Evolutionary conservation across 192 early-diverging fungal genomes (phyloP).

Genomic region (Diversispora eburnea): DNA sequence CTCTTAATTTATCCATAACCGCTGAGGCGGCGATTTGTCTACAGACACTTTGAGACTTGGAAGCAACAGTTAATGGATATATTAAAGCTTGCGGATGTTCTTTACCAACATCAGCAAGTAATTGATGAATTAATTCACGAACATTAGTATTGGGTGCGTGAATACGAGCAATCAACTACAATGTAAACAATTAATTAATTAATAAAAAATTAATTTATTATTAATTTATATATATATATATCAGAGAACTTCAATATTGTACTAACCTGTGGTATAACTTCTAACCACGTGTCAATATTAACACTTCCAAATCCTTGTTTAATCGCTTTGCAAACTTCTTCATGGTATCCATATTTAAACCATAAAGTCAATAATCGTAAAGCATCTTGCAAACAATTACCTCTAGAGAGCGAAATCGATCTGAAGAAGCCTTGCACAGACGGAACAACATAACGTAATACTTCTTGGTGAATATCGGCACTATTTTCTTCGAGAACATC

Average conservation of each 20-base stretch:
- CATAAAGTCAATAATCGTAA: slow-evolving; percentile 86
- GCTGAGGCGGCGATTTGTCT: slow-evolving; percentile 77
- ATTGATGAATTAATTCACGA: slow-evolving; percentile 78
- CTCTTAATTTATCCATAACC: slow-evolving; percentile 89
- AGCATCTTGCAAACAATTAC: slow-evolving; percentile 88
- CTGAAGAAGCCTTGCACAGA: slow-evolving; percentile 87
- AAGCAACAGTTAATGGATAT: slow-evolving; percentile 93
- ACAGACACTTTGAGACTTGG: slow-evolving; percentile 77
- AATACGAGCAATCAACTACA: slow-evolving; percentile 80
- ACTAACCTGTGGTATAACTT: slow-evolving; percentile 87
- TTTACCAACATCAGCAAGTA: slow-evolving; percentile 87
- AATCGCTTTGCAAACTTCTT: slow-evolving; percentile 79
- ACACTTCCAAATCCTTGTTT: slow-evolving; percentile 78
- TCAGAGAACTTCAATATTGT: not conserved
- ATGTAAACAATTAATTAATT: not conserved
- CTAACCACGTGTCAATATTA: slow-evolving; percentile 90
- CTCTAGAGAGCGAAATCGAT: slow-evolving; percentile 86
- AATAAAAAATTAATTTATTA: not conserved
- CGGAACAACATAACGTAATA: slow-evolving; percentile 76
- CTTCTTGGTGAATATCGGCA: slow-evolving; percentile 30
- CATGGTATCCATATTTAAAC: slow-evolving; percentile 93
- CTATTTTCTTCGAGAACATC: slow-evolving; percentile 1
- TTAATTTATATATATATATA: not conserved
- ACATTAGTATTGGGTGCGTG: slow-evolving; percentile 75
- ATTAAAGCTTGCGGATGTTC: slow-evolving; percentile 96